Conservation (phyloP, 2,329 filamentous ascomycete genomes). For the Pyrenophora tritici-repentis region DNA sequence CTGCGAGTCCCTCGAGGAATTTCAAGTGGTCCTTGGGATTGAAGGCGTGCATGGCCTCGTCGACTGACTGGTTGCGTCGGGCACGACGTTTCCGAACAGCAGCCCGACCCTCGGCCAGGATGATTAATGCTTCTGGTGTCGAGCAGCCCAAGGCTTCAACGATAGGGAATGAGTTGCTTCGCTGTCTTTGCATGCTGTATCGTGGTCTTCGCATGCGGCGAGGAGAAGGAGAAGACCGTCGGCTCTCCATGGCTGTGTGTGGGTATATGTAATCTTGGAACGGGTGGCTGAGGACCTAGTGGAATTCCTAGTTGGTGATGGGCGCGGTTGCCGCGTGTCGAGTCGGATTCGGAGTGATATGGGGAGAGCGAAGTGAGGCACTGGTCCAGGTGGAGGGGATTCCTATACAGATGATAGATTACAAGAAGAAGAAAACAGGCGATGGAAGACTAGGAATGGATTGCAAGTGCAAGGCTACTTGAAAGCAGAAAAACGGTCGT, state of each 20-base stretch:
- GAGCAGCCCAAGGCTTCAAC: slow-evolving; percentile 44
- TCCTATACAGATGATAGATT: not conserved
- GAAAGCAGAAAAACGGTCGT: slow-evolving; percentile 27
- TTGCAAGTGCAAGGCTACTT: slow-evolving; percentile 22
- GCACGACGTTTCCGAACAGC: slow-evolving; percentile 39
- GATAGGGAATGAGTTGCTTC: slow-evolving; percentile 46
- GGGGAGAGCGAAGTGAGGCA: not conserved
- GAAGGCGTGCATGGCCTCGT: slow-evolving; percentile 29
- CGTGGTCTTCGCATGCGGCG: slow-evolving; percentile 26
- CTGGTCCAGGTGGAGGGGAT: not conserved
- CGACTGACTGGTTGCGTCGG: slow-evolving; percentile 30
- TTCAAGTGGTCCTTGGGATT: slow-evolving; percentile 39
- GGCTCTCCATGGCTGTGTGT: slow-evolving; percentile 31
- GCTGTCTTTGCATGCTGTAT: slow-evolving; percentile 32
- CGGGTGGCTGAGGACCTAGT: slow-evolving; percentile 22
- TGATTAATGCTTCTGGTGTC: slow-evolving; percentile 42
- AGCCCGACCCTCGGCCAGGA: slow-evolving; percentile 43
- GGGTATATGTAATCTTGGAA: slow-evolving; percentile 17
- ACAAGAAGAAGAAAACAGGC: slow-evolving; percentile 10
- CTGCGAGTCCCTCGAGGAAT: slow-evolving; percentile 27
- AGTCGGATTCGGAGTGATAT: not conserved
- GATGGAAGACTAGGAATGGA: slow-evolving; percentile 14
- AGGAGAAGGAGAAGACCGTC: slow-evolving; percentile 28
- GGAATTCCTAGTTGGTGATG: slow-evolving; percentile 19
- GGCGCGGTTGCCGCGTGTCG: slow-evolving; percentile 18